Percentiles rank a stretch among this genome's conserved stretches.
Conservation (phyloP, 2,329 filamentous ascomycete genomes). For the Macrophomina tecta region DNA sequence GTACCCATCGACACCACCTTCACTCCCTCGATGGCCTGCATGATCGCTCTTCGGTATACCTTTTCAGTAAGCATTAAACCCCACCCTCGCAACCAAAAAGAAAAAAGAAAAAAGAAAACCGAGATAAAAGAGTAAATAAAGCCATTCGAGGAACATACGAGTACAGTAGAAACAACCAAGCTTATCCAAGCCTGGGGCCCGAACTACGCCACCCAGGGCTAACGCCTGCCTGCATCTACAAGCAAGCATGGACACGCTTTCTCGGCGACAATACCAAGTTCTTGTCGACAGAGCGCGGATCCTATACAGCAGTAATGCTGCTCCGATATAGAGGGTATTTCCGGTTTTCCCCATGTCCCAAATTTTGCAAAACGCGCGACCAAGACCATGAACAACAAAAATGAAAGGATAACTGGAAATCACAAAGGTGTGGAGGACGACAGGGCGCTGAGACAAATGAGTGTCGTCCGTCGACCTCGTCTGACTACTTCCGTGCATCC, state of each 20-base stretch:
- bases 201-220: too few relatives aligned
- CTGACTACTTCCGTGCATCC: neutral
- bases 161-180: too few relatives aligned
- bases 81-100: too few relatives aligned
- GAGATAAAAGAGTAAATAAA: too few relatives aligned
- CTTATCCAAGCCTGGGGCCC: too few relatives aligned
- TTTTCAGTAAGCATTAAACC: too few relatives aligned
- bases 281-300: neutral
- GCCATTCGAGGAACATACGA: too few relatives aligned
- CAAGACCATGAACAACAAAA: neutral
- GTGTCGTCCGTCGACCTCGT: neutral
- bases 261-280: neutral
- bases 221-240: neutral
- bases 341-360: constrained; percentile 12
- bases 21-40: too few relatives aligned
- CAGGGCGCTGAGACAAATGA: neutral
- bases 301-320: neutral
- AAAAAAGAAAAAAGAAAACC: too few relatives aligned
- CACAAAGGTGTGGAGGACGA: neutral
- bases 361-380: neutral
- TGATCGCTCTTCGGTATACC: too few relatives aligned
- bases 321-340: constrained; percentile 2
- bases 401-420: neutral
- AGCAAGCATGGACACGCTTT: neutral
- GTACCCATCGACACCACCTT: too few relatives aligned